phyloP scores from a whole-genome alignment of 2,329 filamentous ascomycete genomes.

The Pyrenochaeta sp. region DNA sequence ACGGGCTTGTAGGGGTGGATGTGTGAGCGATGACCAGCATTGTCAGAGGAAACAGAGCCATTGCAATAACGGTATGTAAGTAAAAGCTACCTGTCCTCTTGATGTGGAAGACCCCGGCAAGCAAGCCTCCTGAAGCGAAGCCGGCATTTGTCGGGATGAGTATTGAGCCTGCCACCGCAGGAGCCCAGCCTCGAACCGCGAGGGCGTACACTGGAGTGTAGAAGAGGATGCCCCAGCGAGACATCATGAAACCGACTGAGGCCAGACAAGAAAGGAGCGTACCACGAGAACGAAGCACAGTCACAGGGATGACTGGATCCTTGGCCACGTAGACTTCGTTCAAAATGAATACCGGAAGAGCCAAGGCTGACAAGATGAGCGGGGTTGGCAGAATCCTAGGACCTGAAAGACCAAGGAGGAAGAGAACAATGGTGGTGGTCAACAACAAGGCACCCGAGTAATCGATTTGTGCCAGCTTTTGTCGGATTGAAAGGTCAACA shows the following conservation, averaged over 20 bases:
- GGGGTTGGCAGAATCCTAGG: conserved; percentile 66
- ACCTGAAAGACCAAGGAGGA: conserved; percentile 74
- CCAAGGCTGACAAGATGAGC: conserved; percentile 65
- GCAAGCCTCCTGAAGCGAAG: conserved; percentile 75
- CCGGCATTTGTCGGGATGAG: conserved; percentile 83
- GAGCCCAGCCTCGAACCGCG: conserved; percentile 73
- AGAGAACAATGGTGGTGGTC: conserved; percentile 67
- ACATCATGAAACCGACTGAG: conserved; percentile 80
- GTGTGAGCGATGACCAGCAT: conserved; percentile 65
- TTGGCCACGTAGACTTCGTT: conserved; percentile 69
- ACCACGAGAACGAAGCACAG: conserved; percentile 72
- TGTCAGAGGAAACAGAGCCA: conserved; percentile 67
- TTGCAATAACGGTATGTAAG: conserved; percentile 65
- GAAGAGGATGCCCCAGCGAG: conserved; percentile 81
- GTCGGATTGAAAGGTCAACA: conserved; percentile 48
- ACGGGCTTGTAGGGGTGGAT: conserved; percentile 61
- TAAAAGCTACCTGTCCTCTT: conserved; percentile 77
- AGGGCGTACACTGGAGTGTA: conserved; percentile 83
- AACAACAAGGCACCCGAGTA: conserved; percentile 72
- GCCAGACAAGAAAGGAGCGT: conserved; percentile 76
- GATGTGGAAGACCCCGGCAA: conserved; percentile 79
- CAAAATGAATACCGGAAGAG: conserved; percentile 61
- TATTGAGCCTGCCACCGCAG: conserved; percentile 75
- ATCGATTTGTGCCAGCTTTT: conserved; percentile 73
- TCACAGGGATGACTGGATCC: conserved; percentile 78